A percentile compares a stretch with the other conserved stretches of the same genome.
These are phyloP conservation scores for Nicotiana tomentosiformis DNA, from an alignment of 257 asterid species.

Conservation along the genomic window DNA sequence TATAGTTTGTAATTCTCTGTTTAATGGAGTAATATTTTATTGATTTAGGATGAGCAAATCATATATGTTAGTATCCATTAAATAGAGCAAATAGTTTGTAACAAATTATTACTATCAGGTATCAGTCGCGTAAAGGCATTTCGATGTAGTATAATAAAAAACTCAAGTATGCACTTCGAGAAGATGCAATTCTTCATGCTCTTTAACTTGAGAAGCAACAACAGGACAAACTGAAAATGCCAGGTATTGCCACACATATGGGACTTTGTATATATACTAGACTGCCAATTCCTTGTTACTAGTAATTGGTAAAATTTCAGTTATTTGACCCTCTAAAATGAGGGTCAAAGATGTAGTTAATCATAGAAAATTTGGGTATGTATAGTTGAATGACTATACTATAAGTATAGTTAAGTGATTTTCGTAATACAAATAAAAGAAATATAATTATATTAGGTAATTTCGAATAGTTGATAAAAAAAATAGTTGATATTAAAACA, in stretches of 20 bases:
- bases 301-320: too few species aligned
- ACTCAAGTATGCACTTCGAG: conserved; percentile 13
- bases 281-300: too few species aligned
- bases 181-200: conserved; percentile 26
- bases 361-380: too few species aligned
- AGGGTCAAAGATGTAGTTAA: too few species aligned
- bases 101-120: background rate
- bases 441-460: too few species aligned
- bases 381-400: too few species aligned
- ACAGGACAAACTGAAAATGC: conserved; percentile 21
- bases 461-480: too few species aligned
- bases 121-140: conserved; percentile 24
- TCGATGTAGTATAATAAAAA: conserved; percentile 16
- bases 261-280: too few species aligned
- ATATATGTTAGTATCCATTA: background rate
- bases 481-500: too few species aligned
- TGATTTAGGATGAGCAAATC: background rate
- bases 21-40: background rate
- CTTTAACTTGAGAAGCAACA: conserved; percentile 28
- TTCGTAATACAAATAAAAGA: too few species aligned
- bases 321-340: too few species aligned
- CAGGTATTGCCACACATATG: conserved; percentile 27
- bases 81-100: background rate
- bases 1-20: background rate
- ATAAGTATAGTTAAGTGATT: too few species aligned